Evolutionary conservation across 2,329 filamentous ascomycete genomes (phyloP), one percentile per base, ranked within the genome.

Genomic region (Alternaria sp.): DNA sequence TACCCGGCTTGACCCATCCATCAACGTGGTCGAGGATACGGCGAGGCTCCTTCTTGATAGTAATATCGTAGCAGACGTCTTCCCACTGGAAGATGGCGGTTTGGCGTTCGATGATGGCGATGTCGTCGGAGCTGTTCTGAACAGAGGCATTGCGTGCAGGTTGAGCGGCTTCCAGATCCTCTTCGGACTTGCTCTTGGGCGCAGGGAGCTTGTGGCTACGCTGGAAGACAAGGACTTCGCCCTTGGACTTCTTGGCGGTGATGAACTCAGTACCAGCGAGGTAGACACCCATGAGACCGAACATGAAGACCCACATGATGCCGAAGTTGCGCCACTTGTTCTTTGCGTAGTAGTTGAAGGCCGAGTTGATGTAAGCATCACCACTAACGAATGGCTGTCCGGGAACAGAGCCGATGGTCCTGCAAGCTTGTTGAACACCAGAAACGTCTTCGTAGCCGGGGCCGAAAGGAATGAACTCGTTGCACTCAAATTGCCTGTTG

Each of bases 1-100:
- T 97, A 63, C 94, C 94, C 4, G 94, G 94, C 80, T 96, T 96
- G 63, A 97, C 93, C 92, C 93, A 97, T 37, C 94, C 94, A 75
- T 96, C 92, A 12, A 97, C 92, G 66, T 96, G 85, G 72, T 97
- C 90, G 63, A 97, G 83, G 72, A 97, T 92, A 46, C 90, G 88
- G 15, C 93, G 87, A 2, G 85, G 82, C 72, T 95, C 88, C 14
- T 85, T 84, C 83, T 96, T 96, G 81, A 97, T 94, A 79, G 92
- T 90, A 78, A 93, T 90, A 46, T 87, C 85, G 68, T 88, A 97
- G 81, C 90, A 94, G 2, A 97, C 90, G 71, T 95, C 86, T 68
- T 90, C 87, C 94, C 93, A 97, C 75, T 93, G 91, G 84, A 96
- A 96, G 64, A 94, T 88, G 21, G 92, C 91, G 5, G 88, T 93